Conservation (phyloP, 805 yeast genomes). For the Lipomyces starkeyi region DNA sequence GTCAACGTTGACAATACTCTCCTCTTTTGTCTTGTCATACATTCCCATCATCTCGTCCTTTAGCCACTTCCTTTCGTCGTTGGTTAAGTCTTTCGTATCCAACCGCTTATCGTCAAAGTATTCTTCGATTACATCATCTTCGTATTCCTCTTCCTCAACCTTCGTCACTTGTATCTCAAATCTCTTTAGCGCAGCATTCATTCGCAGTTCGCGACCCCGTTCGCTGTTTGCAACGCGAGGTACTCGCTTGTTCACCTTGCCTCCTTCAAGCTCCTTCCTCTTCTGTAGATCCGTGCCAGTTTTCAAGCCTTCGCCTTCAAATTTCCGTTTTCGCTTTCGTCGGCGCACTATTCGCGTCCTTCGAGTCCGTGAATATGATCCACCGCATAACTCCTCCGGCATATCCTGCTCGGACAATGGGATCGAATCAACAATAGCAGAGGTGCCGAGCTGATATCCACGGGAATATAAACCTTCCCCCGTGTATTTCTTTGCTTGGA, state of each 20-base stretch:
- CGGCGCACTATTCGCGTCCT: constrained; percentile 25
- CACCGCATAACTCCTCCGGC: constrained; percentile 37
- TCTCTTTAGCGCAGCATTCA: constrained; percentile 33
- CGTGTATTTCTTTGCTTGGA: constrained; percentile 35
- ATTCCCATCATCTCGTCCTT: constrained; percentile 28
- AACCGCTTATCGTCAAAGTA: constrained; percentile 52
- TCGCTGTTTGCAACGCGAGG: constrained; percentile 37
- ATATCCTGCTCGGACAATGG: constrained; percentile 28
- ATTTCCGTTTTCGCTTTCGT: constrained; percentile 25
- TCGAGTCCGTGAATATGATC: constrained; percentile 28
- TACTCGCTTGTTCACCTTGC: constrained; percentile 26
- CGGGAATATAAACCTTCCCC: constrained; percentile 39
- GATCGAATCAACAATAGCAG: constrained; percentile 25
- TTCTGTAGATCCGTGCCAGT: constrained; percentile 29
- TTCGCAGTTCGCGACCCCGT: constrained; percentile 31
- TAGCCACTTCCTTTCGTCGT: constrained; percentile 32
- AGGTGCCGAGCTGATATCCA: constrained; percentile 28
- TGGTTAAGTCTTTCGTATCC: constrained; percentile 35
- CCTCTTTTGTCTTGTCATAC: constrained; percentile 14
- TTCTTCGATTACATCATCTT: constrained; percentile 41
- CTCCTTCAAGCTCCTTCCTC: constrained; percentile 34
- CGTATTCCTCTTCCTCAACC: constrained; percentile 39
- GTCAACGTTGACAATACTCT: constrained; percentile 14
- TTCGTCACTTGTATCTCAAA: constrained; percentile 38
- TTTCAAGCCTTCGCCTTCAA: constrained; percentile 33